Evolutionary conservation across 139 green algal species (phyloP), one percentile per base, ranked within the genome.

Genomic region (Chlorella vulgaris): DNA sequence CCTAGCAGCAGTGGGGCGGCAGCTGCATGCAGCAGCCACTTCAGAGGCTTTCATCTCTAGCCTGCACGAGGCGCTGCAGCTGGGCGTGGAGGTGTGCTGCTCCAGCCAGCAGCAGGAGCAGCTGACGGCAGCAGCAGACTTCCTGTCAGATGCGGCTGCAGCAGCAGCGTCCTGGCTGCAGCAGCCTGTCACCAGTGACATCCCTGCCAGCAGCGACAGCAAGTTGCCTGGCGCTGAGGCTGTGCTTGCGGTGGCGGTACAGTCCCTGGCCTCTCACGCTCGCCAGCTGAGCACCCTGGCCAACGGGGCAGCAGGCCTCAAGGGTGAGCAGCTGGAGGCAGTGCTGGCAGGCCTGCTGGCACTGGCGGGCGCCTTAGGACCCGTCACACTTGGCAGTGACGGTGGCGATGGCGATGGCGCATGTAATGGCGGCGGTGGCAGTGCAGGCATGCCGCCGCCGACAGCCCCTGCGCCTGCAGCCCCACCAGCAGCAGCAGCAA

Each of bases 81-180:
- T 71, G 36, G 63, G 42, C 3, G 40, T 79, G 26, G 53, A 53
- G 35, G 53, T 38, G 0, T 35, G 6, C 53, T 26, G 53, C 36
- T 69, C 73, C 73, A 79, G 73, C 53, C 73, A 39, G 69, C 42
- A 42, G 42, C 42, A n/a, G 36, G 50, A 79, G 2, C 19, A 67
- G 73, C 53, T 68, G 35, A 28, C 53, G 29, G 73, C 53, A 28
- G 73, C 35, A 1, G 53, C 36, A 28, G 53, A 50, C 24, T 79
- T 79, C 53, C 53, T 79, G 35, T 26, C 35, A 7, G 53, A 79
- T 19, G 51, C 8, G 0, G 73, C 73, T 1, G 36, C 35, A 7
- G 36, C 73, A 4, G 53, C 58, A 8, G 40, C 31, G 36, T 21
- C 2, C 36, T 73, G 36, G 5, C 18, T 33, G 15, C 18, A n/a